Base-by-base conservation (phyloP, 2,329 filamentous ascomycete species). In the Botrytis tulipae region DNA sequence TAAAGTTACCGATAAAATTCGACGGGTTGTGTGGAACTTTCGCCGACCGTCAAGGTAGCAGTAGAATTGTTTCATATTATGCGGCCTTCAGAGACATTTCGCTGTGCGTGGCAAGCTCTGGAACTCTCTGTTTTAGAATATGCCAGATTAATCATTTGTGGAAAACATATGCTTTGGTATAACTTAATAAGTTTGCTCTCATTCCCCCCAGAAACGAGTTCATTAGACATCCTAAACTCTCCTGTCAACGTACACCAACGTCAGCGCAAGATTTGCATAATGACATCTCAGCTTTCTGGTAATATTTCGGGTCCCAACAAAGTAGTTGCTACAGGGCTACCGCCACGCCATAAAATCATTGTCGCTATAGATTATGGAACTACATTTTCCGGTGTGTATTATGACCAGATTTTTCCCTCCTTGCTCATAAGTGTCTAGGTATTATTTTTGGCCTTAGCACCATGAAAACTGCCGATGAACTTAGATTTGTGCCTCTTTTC, bases 321-420 rank as follows among this genome's bases (percentile, higher is more conserved):
- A 35, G 20, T 32, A 20, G 1, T 51, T n/a, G 44, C 44, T 37
- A 67, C 63, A 67, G 63, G 32, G 0, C 9, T 37, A 37, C 12
- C 14, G 14, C 63, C 44, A 37, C 29, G 51, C n/a, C 74, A 77
- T 54, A 78, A 75, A 70, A 73, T 79, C 18, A 76, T 79, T 20
- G 57, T 79, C 18, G 77, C 73, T 54, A 75, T 78, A 72, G 78
- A 79, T 62, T 79, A 77, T 57, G 77, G 78, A 9, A 79, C 78
- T 8, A 79, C 78, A 4, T 78, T 75, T 32, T 77, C 77, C 20
- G 78, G 77, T 77, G 73, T 35, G 40, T 22, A 37, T 42, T 2
- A 51, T 37, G n/a, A 4, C 4, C 16, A 57, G 0, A 4, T 25
- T 59, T 3, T 25, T 16, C 16, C 35, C 32, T 51, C 29, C 4